Evolutionary conservation across 179 eudicot species (phyloP).

Genomic region (Nepenthes alata): DNA sequence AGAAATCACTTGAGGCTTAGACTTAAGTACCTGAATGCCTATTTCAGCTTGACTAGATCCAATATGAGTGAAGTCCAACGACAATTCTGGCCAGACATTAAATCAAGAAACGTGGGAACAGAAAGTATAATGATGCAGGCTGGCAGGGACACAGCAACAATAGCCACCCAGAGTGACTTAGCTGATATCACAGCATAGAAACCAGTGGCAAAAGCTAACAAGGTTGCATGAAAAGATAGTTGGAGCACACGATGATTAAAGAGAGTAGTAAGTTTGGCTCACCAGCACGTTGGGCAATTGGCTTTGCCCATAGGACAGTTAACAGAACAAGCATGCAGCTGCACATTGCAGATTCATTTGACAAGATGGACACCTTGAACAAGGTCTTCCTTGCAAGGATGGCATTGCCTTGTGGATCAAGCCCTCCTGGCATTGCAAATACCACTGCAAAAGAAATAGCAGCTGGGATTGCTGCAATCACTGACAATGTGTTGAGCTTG

Average conservation of each 20-base stretch:
- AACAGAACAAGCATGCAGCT: constrained; percentile 33
- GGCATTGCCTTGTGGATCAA: constrained; percentile 14
- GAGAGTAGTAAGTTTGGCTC: constrained; percentile 27
- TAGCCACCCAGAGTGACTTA: constrained; percentile 26
- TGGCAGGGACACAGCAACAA: constrained; percentile 27
- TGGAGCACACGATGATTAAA: constrained; percentile 26
- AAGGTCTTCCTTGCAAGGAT: constrained; percentile 12
- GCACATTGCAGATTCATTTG: constrained; percentile 31
- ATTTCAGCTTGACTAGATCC: neutral
- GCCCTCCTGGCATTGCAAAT: constrained; percentile 20
- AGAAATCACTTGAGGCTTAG: no score
- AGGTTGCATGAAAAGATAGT: constrained; percentile 28
- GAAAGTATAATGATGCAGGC: constrained; percentile 18
- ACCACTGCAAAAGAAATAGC: constrained; percentile 30
- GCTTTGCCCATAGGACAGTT: constrained; percentile 27
- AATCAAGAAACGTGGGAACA: constrained; percentile 14
- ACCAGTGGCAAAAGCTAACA: constrained; percentile 26
- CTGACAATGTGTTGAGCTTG: constrained; percentile 22
- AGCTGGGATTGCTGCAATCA: constrained; percentile 23
- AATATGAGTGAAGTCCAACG: constrained; percentile 4
- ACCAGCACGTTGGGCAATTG: constrained; percentile 22
- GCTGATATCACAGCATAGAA: constrained; percentile 23
- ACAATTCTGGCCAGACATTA: constrained; percentile 19
- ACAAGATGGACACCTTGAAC: constrained; percentile 26
- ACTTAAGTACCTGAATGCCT: no score